Evolutionary conservation across 2,329 filamentous ascomycete species (phyloP), one percentile per base, ranked within the genome.

Genomic region (Colletotrichum cordylinicola): DNA sequence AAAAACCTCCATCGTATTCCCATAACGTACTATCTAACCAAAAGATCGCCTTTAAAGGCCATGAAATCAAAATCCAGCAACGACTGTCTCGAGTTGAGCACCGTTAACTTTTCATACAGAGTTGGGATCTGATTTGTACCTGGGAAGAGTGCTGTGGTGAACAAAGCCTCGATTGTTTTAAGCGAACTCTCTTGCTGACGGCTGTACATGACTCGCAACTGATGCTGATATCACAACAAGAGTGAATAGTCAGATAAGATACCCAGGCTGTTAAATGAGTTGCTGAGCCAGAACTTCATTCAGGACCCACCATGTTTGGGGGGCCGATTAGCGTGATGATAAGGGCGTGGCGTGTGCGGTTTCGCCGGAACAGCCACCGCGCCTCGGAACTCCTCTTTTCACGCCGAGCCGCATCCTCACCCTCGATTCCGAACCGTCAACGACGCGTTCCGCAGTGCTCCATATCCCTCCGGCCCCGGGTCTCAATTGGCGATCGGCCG

Each of bases 351-450:
- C 18, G 27, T 33, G 56, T n/a, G 56, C 27, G 27, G 27, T 61
- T 61, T 31, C 3, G 24, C 18, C 72, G 72, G 72, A 74, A 72
- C 61, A 35, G 29, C 3, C 29, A 6, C 12, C 61, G 27, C 35
- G 15, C 21, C 52, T 72, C 68, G 68, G 72, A 74, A 72, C 68
- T 16, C 70, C 56, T 67, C 31, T 48, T 27, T 21, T n/a, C 37
- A 24, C 48, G 29, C 48, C 48, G 31, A 55, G 16, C 37, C 33
- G 35, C 39, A 31, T 24, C 31, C 33, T 37, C 37, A 10, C 48
- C 37, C 12, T 35, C 48, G 48, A 66, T 71, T 74, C 68, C 68
- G 72, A 72, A 56, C 15, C 37, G 18, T 21, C 65, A 24, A 18
- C 37, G 29, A n/a, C 56, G 12, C 43, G 55, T 61, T 72, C 72